phyloP scores from a whole-genome alignment of 495 filamentous ascomycete genomes.

The Aspergillus mulundensis region DNA sequence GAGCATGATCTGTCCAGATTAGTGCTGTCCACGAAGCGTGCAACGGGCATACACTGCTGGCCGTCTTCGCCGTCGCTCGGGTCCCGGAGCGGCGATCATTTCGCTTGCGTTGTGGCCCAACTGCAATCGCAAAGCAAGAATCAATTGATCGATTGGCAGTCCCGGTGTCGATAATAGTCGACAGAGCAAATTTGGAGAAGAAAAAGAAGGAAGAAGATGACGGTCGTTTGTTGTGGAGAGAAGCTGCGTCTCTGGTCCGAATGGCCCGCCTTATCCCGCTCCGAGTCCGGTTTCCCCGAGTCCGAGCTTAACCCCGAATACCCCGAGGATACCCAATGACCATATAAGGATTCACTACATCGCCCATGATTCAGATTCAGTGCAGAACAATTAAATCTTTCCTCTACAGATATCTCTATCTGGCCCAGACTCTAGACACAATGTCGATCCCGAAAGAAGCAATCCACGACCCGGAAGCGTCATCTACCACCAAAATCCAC shows the following conservation, averaged over 20 bases:
- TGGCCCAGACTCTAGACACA: neutral
- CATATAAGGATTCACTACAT: neutral
- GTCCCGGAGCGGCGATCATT: constrained; percentile 12
- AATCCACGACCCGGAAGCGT: neutral
- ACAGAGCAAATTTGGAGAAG: too few relatives aligned
- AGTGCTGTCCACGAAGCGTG: neutral
- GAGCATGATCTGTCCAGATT: constrained; percentile 36
- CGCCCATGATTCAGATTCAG: neutral
- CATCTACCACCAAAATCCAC: neutral
- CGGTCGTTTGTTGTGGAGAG: neutral
- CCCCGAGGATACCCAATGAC: neutral
- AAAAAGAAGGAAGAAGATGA: neutral
- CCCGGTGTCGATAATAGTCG: too few relatives aligned
- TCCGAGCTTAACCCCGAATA: neutral
- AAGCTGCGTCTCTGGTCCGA: constrained; percentile 26
- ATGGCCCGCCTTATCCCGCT: constrained; percentile 25
- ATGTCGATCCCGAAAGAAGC: neutral
- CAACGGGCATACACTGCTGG: constrained; percentile 38
- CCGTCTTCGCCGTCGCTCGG: constrained; percentile 43
- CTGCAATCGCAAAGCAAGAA: too few relatives aligned
- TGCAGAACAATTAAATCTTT: too few relatives aligned
- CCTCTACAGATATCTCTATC: too few relatives aligned
- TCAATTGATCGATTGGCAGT: too few relatives aligned
- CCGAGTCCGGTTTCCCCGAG: constrained; percentile 1
- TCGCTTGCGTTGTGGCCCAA: too few relatives aligned